A percentile compares a stretch with the other conserved stretches of the same genome.
Conservation (phyloP, 345 rosid species). For the Eucalyptus caleyi region DNA sequence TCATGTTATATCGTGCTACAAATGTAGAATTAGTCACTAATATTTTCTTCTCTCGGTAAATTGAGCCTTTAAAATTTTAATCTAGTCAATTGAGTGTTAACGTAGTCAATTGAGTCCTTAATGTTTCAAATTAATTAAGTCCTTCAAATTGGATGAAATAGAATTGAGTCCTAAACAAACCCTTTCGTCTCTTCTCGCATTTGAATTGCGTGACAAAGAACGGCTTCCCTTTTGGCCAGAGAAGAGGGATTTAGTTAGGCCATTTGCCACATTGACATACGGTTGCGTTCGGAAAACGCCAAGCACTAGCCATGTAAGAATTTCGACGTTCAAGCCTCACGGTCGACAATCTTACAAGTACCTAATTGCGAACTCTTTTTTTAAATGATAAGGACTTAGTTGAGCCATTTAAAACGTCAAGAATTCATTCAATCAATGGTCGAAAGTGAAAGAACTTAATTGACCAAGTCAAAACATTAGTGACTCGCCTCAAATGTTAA, state of each 20-base stretch:
- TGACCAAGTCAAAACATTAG: not conserved
- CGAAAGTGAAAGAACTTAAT: not conserved
- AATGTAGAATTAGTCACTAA: not conserved
- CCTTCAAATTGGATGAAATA: not conserved
- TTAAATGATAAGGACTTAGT: not conserved
- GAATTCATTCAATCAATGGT: not conserved
- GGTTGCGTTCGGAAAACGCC: not conserved
- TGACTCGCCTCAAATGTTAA: not conserved
- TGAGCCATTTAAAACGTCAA: not conserved
- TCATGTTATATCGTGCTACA: not conserved
- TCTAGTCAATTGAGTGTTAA: not conserved
- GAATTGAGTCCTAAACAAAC: not conserved
- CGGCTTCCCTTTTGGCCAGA: not conserved
- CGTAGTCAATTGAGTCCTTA: not conserved
- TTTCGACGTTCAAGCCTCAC: not conserved
- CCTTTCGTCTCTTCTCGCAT: not conserved
- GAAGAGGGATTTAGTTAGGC: not conserved
- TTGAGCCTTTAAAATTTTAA: not conserved
- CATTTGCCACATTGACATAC: not conserved
- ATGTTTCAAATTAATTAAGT: not conserved
- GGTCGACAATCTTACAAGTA: not conserved
- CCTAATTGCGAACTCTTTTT: not conserved
- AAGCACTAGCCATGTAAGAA: not conserved
- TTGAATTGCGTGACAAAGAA: not conserved
- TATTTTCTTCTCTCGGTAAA: accelerated